Percentiles rank a stretch among this genome's conserved stretches.
These are phyloP conservation scores for Lagenidium giganteum DNA, from an alignment of 352 stramenopile genomes.

Conservation along the genomic window DNA sequence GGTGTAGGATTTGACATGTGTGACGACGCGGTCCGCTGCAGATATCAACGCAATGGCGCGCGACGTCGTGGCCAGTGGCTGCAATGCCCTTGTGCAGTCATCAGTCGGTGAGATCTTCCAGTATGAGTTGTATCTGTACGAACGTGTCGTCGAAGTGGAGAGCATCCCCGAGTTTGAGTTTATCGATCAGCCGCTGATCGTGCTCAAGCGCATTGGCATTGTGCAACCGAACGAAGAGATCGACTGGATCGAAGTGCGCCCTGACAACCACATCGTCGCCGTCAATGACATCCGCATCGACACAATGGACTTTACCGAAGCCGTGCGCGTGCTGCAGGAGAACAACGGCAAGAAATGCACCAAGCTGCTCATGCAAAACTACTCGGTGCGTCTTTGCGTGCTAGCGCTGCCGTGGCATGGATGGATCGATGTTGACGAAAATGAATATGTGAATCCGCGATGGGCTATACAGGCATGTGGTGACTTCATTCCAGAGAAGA, in stretches of 20 bases:
- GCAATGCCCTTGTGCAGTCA: conserved; percentile 77
- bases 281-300: conserved; percentile 86
- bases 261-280: conserved; percentile 84
- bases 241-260: conserved; percentile 72
- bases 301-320: conserved; percentile 73
- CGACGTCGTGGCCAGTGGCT: conserved; percentile 79
- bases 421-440: neutral
- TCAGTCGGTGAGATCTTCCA: conserved; percentile 86
- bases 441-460: neutral
- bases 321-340: conserved; percentile 74
- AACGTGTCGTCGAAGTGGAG: conserved; percentile 85
- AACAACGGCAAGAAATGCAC: conserved; percentile 86
- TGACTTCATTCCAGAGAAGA: conserved; percentile 86
- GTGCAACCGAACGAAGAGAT: conserved; percentile 63
- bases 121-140: conserved; percentile 85
- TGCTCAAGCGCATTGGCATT: conserved; percentile 83
- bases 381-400: conserved; percentile 37
- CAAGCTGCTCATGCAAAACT: conserved; percentile 86
- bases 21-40: too few relatives aligned
- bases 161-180: conserved; percentile 85
- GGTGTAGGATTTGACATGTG: neutral
- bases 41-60: conserved; percentile 85
- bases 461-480: conserved; percentile 61
- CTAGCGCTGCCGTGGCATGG: neutral
- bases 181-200: conserved; percentile 80